phyloP scores from a whole-genome alignment of 2,329 filamentous ascomycete genomes.

The Rutstroemia sp. region DNA sequence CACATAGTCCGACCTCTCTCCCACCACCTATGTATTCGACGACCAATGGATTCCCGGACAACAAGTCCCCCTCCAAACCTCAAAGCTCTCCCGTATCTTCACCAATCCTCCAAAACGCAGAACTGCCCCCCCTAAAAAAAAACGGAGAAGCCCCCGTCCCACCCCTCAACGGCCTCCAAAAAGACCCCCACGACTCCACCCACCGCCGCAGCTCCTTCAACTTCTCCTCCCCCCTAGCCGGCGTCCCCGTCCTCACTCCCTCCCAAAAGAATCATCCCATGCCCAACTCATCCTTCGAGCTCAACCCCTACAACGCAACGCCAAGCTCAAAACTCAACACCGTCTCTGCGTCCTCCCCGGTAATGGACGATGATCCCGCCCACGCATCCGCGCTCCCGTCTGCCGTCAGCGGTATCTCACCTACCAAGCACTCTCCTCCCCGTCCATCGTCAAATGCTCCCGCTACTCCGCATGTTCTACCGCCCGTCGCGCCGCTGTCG shows the following conservation, averaged over 20 bases:
- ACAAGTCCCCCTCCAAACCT: conserved; percentile 7
- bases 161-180: conserved; percentile 12
- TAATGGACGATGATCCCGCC: conserved; percentile 11
- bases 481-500: conserved; percentile 48
- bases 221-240: conserved; percentile 25
- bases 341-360: conserved; percentile 9
- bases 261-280: conserved; percentile 14
- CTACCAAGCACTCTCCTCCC: conserved; percentile 37
- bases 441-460: conserved; percentile 19
- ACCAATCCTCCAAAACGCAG: conserved; percentile 11
- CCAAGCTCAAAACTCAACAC: conserved; percentile 3
- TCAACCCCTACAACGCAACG: conserved; percentile 7
- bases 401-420: conserved; percentile 34
- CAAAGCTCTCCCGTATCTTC: conserved; percentile 5
- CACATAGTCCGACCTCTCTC: conserved; percentile 28
- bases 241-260: conserved; percentile 25
- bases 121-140: conserved; percentile 10
- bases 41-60: conserved; percentile 17
- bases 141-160: conserved; percentile 9
- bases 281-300: conserved; percentile 11
- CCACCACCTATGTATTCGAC: conserved; percentile 26
- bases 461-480: conserved; percentile 40
- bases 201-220: conserved; percentile 23
- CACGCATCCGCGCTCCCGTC: conserved; percentile 26
- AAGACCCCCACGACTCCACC: conserved; percentile 14